Percentiles rank a stretch among this genome's conserved stretches.
Conservation (phyloP, 2,329 filamentous ascomycete species). For the Claviceps arundinis region DNA sequence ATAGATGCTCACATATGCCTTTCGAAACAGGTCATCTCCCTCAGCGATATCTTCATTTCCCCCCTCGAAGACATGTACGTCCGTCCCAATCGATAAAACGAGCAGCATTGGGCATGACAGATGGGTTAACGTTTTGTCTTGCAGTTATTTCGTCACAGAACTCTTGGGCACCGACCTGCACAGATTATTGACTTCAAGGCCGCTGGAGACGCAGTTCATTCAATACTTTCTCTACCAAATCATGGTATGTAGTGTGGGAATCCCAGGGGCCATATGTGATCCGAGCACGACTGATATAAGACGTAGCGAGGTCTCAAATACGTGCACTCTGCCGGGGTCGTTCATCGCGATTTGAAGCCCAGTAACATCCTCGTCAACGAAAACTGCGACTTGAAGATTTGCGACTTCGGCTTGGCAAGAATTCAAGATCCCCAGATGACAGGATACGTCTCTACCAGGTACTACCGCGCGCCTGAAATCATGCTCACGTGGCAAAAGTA, state of each 20-base stretch:
- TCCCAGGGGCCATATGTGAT: neutral
- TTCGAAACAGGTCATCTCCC: slow-evolving; percentile 66
- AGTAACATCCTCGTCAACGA: slow-evolving; percentile 99
- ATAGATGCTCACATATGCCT: slow-evolving; percentile 1
- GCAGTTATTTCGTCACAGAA: slow-evolving; percentile 94
- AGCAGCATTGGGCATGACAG: slow-evolving; percentile 3
- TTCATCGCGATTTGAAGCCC: slow-evolving; percentile 94
- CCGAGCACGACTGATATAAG: slow-evolving; percentile 6
- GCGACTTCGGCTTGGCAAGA: slow-evolving; percentile 92
- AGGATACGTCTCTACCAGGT: slow-evolving; percentile 94
- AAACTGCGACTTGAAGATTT: slow-evolving; percentile 99
- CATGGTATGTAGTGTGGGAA: slow-evolving; percentile 43
- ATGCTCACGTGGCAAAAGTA: slow-evolving; percentile 99
- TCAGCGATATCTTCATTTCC: slow-evolving; percentile 99
- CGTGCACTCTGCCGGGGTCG: slow-evolving; percentile 94
- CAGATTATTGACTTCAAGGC: slow-evolving; percentile 83
- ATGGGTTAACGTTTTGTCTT: slow-evolving; percentile 7
- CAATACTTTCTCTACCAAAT: slow-evolving; percentile 99
- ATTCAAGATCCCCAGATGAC: slow-evolving; percentile 99
- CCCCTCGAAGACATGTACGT: slow-evolving; percentile 93
- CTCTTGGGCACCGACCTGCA: slow-evolving; percentile 93
- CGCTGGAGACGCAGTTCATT: slow-evolving; percentile 98
- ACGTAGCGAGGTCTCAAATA: slow-evolving; percentile 89
- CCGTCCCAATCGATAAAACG: neutral
- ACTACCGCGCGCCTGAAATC: slow-evolving; percentile 97